A percentile compares a stretch with the other conserved stretches of the same genome.
Evolutionary conservation across 352 stramenopile genomes (phyloP).

Genomic region (Pythium angustatum): DNA sequence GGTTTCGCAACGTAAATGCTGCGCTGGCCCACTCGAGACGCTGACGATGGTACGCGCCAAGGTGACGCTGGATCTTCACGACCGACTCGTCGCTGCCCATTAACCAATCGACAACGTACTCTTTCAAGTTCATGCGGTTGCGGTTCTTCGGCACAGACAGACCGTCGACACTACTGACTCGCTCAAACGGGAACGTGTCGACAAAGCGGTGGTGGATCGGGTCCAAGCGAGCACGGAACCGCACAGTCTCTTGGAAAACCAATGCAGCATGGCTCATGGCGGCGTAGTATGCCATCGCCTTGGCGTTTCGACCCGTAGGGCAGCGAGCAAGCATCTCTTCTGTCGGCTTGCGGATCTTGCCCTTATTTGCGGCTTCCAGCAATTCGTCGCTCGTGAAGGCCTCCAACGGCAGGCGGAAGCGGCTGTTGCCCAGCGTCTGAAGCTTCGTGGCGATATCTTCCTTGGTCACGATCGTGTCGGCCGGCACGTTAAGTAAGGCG

Average conservation of each 20-base stretch:
- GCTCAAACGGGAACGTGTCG: constrained; percentile 50
- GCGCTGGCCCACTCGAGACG: constrained; percentile 57
- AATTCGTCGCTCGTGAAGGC: constrained; percentile 74
- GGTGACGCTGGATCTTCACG: constrained; percentile 43
- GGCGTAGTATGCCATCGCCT: constrained; percentile 67
- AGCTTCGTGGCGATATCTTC: constrained; percentile 65
- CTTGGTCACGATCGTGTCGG: constrained; percentile 64
- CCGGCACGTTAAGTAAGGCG: constrained; percentile 40
- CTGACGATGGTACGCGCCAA: constrained; percentile 53
- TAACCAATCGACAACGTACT: constrained; percentile 61
- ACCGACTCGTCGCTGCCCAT: constrained; percentile 54
- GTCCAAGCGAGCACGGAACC: constrained; percentile 57
- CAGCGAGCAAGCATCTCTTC: constrained; percentile 50
- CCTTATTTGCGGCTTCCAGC: constrained; percentile 35
- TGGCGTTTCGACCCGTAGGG: constrained; percentile 49
- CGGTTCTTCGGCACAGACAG: constrained; percentile 51
- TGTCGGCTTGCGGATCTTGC: constrained; percentile 55
- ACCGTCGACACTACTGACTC: constrained; percentile 39
- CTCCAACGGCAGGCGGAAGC: constrained; percentile 52
- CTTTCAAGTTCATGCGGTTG: constrained; percentile 41
- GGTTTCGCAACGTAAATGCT: constrained; percentile 57
- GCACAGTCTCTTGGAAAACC: constrained; percentile 58
- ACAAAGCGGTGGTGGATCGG: constrained; percentile 34
- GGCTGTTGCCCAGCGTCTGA: constrained; percentile 30
- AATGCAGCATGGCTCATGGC: constrained; percentile 58